Base-by-base conservation (phyloP, 352 stramenopile genomes). In the Peronospora belbahrii region DNA sequence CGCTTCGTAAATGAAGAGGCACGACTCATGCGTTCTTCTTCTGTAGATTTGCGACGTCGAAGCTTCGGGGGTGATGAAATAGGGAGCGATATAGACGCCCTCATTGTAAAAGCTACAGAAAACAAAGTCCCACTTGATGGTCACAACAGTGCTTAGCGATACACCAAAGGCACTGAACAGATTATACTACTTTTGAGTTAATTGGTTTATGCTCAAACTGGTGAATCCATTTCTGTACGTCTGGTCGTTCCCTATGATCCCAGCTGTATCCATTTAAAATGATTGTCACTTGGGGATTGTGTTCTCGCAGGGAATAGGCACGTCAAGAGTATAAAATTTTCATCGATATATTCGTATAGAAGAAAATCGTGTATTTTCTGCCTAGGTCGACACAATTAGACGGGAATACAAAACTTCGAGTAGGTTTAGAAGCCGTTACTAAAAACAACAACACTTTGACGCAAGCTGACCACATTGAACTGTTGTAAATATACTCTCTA, bases 1-100 rank as follows among this genome's bases (percentile, higher is more conserved):
- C 72, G 67, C 56, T 76, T 75, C 6, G 61, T 45, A 44, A 73
- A 66, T 19, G 66, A 67, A 37, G 70, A 69, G 19, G 70, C 69
- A 25, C 45, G 47, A 33, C 55, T 65, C 38, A 59, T 50, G 31
- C 60, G 42, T 18, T 56, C 36, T 7, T 65, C 62, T 25, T 73
- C 64, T 18, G 76, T 30, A n/a, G 64, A 76, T 50, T 70, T 63
- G 39, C 62, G 70, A 34, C 56, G 65, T 9, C 62, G 65, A 20
- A 72, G 46, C 41, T 59, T 58, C 25, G 37, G n/a, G 4, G 57
- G 53, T 1, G 55, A 57, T 8, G 39, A 48, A 38, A 65, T 52
- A 9, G 61, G 63, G 37, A 77, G 42, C 37, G 70, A 74, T 33
- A 72, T 56, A 25, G 70, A 69, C 44, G 69, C 74, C 19, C 63